Evolutionary conservation across 495 filamentous ascomycete species (phyloP).

Genomic region (Podospora pseudoanserina): DNA sequence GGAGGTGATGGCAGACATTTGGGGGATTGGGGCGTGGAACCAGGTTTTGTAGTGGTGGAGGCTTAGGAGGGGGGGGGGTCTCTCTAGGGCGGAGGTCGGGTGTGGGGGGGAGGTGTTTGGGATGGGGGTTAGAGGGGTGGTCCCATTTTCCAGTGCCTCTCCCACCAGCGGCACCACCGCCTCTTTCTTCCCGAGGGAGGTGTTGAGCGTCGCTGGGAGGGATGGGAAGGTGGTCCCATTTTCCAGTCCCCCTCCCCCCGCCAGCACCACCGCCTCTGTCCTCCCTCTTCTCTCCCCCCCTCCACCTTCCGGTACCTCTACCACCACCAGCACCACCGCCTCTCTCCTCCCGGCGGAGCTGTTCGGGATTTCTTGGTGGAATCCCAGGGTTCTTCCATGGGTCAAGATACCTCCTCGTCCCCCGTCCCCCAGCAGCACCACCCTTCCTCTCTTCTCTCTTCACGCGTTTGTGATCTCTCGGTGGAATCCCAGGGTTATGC

Average conservation of each 20-base stretch:
- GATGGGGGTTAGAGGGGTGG: too few relatives aligned
- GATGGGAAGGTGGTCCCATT: not conserved
- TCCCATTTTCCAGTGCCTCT: not conserved
- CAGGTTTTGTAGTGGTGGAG: slow-evolving; percentile 66
- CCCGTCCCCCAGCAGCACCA: too few relatives aligned
- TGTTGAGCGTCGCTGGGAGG: too few relatives aligned
- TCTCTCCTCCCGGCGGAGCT: not conserved
- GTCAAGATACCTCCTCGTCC: too few relatives aligned
- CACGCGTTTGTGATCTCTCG: too few relatives aligned
- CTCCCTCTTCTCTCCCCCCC: not conserved
- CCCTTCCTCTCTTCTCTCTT: slow-evolving; percentile 13
- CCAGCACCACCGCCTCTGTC: not conserved
- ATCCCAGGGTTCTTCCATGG: too few relatives aligned
- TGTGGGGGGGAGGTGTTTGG: too few relatives aligned
- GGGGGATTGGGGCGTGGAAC: slow-evolving; percentile 48
- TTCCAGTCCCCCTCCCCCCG: not conserved
- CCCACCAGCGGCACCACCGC: not conserved
- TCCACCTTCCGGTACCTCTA: not conserved
- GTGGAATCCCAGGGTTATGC: too few relatives aligned
- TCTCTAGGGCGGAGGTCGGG: not conserved
- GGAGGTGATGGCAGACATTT: slow-evolving; percentile 54
- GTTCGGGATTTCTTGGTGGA: too few relatives aligned
- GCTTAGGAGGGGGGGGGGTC: slow-evolving; percentile 33
- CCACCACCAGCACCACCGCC: not conserved
- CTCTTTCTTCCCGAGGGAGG: not conserved